Base-by-base conservation (phyloP, 2,329 filamentous ascomycete genomes). In the Fusarium circinatum region DNA sequence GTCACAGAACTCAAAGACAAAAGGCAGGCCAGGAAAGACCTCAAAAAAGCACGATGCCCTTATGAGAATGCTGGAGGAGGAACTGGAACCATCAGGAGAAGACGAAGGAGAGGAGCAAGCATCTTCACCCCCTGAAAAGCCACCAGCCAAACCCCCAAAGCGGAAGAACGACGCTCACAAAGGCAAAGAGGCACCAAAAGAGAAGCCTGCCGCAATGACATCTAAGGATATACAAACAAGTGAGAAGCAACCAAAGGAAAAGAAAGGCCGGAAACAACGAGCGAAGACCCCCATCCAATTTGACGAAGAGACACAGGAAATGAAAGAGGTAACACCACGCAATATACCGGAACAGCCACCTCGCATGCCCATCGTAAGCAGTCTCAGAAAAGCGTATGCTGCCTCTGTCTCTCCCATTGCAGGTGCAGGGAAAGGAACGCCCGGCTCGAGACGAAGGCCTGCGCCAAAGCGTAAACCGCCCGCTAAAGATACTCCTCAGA, bases 211-310 rank as follows among this genome's bases (percentile, higher is more conserved):
- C 15, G 34, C 45, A 9, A 26, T 36, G 15, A 4, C 4, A 18
- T 9, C 36, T 9, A 26, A 47, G 20, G 48, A 48, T 22, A 9
- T 30, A 18, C 24, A 54, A 30, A 26, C n/a, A 18, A 24, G 26
- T 8, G 69, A 44, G 22, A 34, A 52, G n/a, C 54, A 49, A 14
- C 30, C 26, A 3, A 69, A 67, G 28, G 47, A 22, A 11, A 79
- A 57, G 59, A 82, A 75, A 38, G 73, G 75, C 32, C 80, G 76
- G n/a, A 81, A 75, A 56, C 82, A 83, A 67, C 74, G 80, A 30
- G 74, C 81, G 2, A 84, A 84, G 51, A 62, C 79, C 3, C 79
- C 82, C 3, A 61, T 84, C 6, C 64, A 77, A 8, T 82, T 84
- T 20, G 78, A 84, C 56, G 73, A 78, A 14, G n/a, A 56, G 2